A percentile compares a stretch with the other conserved stretches of the same genome.
phyloP scores from a whole-genome alignment of 345 rosid species.

The Eucalyptus marginata region DNA sequence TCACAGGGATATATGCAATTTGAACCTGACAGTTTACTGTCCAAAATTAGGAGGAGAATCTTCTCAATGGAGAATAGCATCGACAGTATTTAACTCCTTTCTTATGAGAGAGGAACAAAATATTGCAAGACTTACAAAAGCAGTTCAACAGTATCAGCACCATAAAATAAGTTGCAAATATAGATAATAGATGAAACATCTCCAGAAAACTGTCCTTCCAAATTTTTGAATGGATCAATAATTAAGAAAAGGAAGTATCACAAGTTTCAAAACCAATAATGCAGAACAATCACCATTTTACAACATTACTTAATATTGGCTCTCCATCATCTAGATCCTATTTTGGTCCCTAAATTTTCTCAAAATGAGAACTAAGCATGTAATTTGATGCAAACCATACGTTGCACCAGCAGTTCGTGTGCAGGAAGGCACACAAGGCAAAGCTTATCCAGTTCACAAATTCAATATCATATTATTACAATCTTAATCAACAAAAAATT shows the following conservation, averaged over 20 bases:
- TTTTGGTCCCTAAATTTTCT: background rate
- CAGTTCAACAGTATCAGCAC: background rate
- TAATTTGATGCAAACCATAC: background rate
- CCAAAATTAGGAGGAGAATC: background rate
- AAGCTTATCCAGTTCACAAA: background rate
- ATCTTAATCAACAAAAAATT: background rate
- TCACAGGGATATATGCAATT: slow-evolving; percentile 78
- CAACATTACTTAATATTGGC: background rate
- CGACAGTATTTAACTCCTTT: background rate
- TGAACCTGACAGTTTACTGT: slow-evolving; percentile 28
- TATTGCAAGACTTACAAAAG: background rate
- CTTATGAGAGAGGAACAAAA: background rate
- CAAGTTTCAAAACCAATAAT: background rate
- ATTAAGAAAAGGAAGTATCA: background rate
- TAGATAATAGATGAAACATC: background rate
- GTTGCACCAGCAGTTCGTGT: background rate
- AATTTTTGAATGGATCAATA: background rate
- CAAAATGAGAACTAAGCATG: background rate
- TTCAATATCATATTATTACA: background rate
- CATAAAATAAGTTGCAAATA: background rate
- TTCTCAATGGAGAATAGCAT: background rate
- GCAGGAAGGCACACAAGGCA: background rate
- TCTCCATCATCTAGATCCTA: background rate
- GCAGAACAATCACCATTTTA: background rate
- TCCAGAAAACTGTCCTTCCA: background rate